phyloP scores from a whole-genome alignment of 768 basidiomycete genomes.

The Panus rudis region DNA sequence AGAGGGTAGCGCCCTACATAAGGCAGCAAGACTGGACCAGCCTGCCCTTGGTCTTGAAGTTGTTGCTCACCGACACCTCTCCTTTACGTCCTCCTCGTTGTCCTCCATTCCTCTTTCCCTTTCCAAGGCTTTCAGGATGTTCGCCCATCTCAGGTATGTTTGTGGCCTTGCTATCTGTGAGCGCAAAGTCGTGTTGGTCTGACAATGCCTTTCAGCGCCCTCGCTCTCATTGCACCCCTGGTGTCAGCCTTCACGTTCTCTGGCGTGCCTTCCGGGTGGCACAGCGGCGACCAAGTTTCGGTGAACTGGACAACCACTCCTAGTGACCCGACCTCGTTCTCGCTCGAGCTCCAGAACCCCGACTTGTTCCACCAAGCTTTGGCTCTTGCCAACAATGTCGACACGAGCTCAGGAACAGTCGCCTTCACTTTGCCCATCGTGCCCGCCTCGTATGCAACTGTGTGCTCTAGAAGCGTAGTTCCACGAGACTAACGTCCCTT shows the following conservation, averaged over 20 bases:
- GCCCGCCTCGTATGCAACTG: constrained; percentile 35
- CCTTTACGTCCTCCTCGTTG: constrained; percentile 9
- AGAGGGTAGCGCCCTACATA: constrained; percentile 7
- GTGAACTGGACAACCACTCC: constrained; percentile 39
- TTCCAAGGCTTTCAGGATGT: constrained; percentile 35
- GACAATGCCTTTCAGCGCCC: constrained; percentile 23
- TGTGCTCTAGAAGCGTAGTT: background rate
- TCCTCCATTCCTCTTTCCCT: constrained; percentile 10
- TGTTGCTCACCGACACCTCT: constrained; percentile 1
- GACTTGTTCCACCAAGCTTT: constrained; percentile 42
- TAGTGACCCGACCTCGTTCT: constrained; percentile 37
- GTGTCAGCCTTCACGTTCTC: constrained; percentile 38
- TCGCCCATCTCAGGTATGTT: constrained; percentile 41
- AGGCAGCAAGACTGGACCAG: background rate
- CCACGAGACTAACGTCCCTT: background rate
- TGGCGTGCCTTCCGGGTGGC: constrained; percentile 25
- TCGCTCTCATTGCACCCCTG: constrained; percentile 39
- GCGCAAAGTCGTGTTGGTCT: background rate
- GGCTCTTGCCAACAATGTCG: constrained; percentile 51
- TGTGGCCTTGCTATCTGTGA: background rate
- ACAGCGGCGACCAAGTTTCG: constrained; percentile 28
- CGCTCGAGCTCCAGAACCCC: constrained; percentile 41
- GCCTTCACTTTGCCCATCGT: constrained; percentile 42
- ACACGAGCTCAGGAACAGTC: constrained; percentile 26
- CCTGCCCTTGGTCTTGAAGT: background rate